These are phyloP conservation scores for Ustilago hordei DNA, from an alignment of 1,284 basidiomycete species.

Conservation along the genomic window DNA sequence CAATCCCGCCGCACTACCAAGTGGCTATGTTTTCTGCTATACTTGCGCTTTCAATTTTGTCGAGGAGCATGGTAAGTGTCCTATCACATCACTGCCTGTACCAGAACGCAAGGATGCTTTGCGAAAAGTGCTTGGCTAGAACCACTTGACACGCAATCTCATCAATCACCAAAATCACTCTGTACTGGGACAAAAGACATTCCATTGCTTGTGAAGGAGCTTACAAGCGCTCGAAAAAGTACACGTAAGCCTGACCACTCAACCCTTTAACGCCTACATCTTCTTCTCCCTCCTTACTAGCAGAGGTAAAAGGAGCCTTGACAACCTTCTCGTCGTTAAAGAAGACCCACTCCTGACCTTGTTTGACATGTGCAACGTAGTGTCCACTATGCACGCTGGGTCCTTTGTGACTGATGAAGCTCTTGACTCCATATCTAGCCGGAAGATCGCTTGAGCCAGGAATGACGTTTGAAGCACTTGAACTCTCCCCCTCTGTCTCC, in stretches of 20 bases:
- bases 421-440: constrained; percentile 83
- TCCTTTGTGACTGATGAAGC: constrained; percentile 97
- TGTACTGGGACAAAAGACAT: neutral
- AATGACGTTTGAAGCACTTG: constrained; percentile 19
- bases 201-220: neutral
- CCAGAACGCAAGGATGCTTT: constrained; percentile 78
- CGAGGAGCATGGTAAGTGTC: constrained; percentile 82
- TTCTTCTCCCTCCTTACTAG: constrained; percentile 12
- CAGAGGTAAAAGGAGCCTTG: constrained; percentile 37
- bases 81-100: constrained; percentile 83
- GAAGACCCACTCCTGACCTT: constrained; percentile 48
- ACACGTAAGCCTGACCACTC: constrained; percentile 54
- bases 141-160: neutral
- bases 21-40: constrained; percentile 96
- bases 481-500: constrained; percentile 8
- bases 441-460: constrained; percentile 73
- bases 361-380: constrained; percentile 85
- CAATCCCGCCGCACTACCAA: constrained; percentile 90
- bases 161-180: neutral
- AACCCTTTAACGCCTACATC: constrained; percentile 51
- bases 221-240: constrained; percentile 50
- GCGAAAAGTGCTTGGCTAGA: constrained; percentile 82
- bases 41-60: constrained; percentile 89
- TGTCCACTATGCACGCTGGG: constrained; percentile 80
- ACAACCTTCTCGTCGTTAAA: constrained; percentile 61